Percentiles rank a stretch among this genome's conserved stretches.
Conservation (phyloP, 1,139 yeast species). For the Pichia sp. region DNA sequence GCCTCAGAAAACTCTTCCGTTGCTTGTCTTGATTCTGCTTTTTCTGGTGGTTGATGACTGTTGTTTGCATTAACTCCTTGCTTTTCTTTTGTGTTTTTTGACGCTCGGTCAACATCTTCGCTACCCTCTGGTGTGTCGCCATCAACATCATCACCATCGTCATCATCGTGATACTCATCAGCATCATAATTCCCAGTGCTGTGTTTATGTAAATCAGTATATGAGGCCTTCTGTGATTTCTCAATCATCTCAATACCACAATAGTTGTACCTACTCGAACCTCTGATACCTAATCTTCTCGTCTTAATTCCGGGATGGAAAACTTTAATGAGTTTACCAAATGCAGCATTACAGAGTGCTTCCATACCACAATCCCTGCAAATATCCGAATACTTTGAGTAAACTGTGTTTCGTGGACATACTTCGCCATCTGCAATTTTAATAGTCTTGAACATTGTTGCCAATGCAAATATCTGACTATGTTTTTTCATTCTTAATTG, state of each 20-base stretch:
- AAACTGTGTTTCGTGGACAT: conserved; percentile 77
- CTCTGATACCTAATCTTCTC: conserved; percentile 80
- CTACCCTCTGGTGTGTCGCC: neutral
- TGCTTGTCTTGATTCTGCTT: too few relatives aligned
- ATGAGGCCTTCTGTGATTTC: conserved; percentile 36
- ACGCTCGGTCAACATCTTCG: too few relatives aligned
- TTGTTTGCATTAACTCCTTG: too few relatives aligned
- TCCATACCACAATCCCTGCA: conserved; percentile 62
- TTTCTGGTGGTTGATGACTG: too few relatives aligned
- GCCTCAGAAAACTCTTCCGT: too few relatives aligned
- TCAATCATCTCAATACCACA: conserved; percentile 71
- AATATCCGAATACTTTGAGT: conserved; percentile 67
- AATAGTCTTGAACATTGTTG: conserved; percentile 71
- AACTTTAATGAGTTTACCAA: conserved; percentile 75
- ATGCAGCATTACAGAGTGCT: conserved; percentile 81
- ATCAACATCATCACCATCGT: neutral
- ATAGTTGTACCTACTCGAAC: conserved; percentile 85
- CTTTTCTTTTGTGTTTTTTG: too few relatives aligned
- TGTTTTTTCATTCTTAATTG: conserved; percentile 25
- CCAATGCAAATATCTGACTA: conserved; percentile 74
- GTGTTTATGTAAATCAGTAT: too few relatives aligned
- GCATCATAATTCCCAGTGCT: too few relatives aligned
- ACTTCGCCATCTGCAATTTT: conserved; percentile 59
- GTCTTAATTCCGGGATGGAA: conserved; percentile 72
- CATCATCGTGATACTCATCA: too few relatives aligned